Base-by-base conservation (phyloP, 345 rosid genomes). In the Ailanthus altissimus region DNA sequence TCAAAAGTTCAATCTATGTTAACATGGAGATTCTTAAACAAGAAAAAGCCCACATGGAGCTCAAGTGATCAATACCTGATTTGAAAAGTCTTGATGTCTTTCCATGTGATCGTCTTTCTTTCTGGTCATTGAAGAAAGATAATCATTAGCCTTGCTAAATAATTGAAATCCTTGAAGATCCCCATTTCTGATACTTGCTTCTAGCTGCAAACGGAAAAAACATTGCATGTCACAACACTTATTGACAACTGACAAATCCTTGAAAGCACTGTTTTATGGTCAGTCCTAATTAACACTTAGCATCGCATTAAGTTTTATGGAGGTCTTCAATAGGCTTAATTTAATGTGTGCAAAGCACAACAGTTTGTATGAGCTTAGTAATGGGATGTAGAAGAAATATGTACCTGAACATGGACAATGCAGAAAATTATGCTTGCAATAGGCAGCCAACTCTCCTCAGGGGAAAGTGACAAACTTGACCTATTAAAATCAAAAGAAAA, bases 361-460 rank as follows among this genome's bases (percentile, higher is more conserved):
- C 40, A 12, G 5, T 49, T 50, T 13, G 20, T 23, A 38, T 14
- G 4, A 14, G 1, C 38, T n/a, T 32, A 32, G 38, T 32, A 32
- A 1, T 3, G 57, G 21, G 5, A 58, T 13, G 3, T 64, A 12
- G 58, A 21, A 67, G 25, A 40, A 63, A 62, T 25, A 26, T 5
- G 15, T 86, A 96, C 98, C 99, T 96, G 99, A 73, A 96, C 88
- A 75, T 96, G 99, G 81, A 88, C 69, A 66, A 92, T 87, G 81
- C 99, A 92, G 62, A 93, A 81, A 66, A 93, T 57, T 38, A 96
- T 93, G 87, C 99, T 92, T 64, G 97, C 88, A 83, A 96, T 81
- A 49, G 99, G 98, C 83, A 96, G 83, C 99, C 98, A 96, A 77
- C 93, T 92, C 54, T 96, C 99, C 50, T 92, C 93, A 3, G 97